Evolutionary conservation across 2,329 filamentous ascomycete species (phyloP).

Genomic region (Akanthomyces dipterigenus): DNA sequence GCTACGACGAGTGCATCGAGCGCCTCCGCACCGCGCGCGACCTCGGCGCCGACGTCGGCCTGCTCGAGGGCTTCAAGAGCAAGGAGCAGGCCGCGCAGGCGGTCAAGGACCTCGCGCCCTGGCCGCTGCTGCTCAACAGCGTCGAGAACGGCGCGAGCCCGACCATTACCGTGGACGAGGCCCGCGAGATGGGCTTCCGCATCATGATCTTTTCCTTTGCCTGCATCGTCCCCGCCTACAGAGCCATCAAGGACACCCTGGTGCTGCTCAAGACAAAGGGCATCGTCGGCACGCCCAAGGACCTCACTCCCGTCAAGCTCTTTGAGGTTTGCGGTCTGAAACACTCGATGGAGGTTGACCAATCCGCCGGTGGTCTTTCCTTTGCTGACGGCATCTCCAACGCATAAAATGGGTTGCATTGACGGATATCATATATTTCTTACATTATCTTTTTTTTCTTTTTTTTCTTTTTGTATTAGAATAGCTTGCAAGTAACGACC

Average conservation of each 20-base stretch:
- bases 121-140: constrained; percentile 49
- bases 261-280: constrained; percentile 33
- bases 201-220: constrained; percentile 52
- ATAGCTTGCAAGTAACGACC: constrained; percentile 7
- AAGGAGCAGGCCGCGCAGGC: constrained; percentile 42
- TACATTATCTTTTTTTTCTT: not conserved
- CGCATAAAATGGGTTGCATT: not conserved
- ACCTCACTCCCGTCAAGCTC: constrained; percentile 39
- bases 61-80: constrained; percentile 52
- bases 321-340: constrained; percentile 47
- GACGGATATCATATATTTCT: not conserved
- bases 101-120: constrained; percentile 40
- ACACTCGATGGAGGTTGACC: constrained; percentile 43
- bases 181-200: constrained; percentile 48
- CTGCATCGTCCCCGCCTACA: constrained; percentile 40
- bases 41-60: constrained; percentile 51
- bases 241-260: constrained; percentile 34
- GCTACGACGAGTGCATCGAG: constrained; percentile 49
- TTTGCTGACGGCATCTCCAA: constrained; percentile 9
- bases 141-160: constrained; percentile 52
- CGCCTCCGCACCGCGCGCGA: constrained; percentile 44
- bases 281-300: constrained; percentile 30
- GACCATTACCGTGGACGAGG: constrained; percentile 44
- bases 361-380: constrained; percentile 16
- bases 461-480: constrained; percentile 2